Percentiles rank a stretch among this genome's conserved stretches.
Conservation (phyloP, 2,329 filamentous ascomycete species). For the Fusarium chlamydosporum region DNA sequence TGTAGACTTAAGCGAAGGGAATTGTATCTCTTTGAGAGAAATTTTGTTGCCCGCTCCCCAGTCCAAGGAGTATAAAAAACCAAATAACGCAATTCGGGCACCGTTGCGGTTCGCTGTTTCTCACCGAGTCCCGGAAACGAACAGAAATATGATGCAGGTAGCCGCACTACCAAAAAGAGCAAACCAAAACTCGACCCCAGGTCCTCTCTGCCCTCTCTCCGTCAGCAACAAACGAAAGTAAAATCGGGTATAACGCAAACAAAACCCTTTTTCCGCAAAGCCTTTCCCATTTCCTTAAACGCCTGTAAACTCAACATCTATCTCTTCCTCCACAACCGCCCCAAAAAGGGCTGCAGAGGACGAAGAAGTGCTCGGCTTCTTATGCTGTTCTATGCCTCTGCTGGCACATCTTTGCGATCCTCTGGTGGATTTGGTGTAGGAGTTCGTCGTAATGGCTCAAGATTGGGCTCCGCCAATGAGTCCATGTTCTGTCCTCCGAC, state of each 20-base stretch:
- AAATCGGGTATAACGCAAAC: slow-evolving; percentile 54
- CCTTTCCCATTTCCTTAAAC: slow-evolving; percentile 36
- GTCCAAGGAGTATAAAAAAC: slow-evolving; percentile 20
- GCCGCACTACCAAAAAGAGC: slow-evolving; percentile 39
- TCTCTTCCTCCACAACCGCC: slow-evolving; percentile 23
- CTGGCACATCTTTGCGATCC: slow-evolving; percentile 43
- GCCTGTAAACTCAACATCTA: slow-evolving; percentile 39
- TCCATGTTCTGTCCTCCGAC: slow-evolving; percentile 62
- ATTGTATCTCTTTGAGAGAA: slow-evolving; percentile 28
- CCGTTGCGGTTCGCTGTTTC: slow-evolving; percentile 31
- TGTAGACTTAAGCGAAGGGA: slow-evolving; percentile 28
- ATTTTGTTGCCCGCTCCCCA: slow-evolving; percentile 31
- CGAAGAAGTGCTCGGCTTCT: background rate
- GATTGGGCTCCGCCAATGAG: slow-evolving; percentile 53
- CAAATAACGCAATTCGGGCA: slow-evolving; percentile 41
- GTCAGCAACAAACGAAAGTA: slow-evolving; percentile 49
- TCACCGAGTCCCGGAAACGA: slow-evolving; percentile 38
- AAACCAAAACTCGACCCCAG: slow-evolving; percentile 19
- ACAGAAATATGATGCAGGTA: slow-evolving; percentile 33
- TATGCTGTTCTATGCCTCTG: slow-evolving; percentile 36
- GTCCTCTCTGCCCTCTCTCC: slow-evolving; percentile 26
- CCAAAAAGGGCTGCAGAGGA: slow-evolving; percentile 14
- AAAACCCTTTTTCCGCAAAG: slow-evolving; percentile 43
- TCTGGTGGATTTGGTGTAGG: slow-evolving; percentile 51
- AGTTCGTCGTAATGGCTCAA: slow-evolving; percentile 60